Evolutionary conservation across 257 asterid genomes (phyloP).

Genomic region (Schizonepeta tenuifolia): DNA sequence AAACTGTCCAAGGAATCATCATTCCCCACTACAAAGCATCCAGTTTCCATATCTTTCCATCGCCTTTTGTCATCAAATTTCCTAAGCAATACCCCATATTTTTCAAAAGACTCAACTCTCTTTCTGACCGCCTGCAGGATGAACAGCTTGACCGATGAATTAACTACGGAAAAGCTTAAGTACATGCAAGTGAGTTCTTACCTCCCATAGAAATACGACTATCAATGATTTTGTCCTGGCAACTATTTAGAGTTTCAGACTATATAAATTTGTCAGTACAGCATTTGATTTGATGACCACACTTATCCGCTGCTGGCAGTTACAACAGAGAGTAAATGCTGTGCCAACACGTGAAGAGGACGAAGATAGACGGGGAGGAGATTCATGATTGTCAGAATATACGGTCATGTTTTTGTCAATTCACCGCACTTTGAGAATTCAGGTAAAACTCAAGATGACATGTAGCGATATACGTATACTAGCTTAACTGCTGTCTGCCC

Average conservation of each 20-base stretch:
- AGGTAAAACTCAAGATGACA: slow-evolving; percentile 37
- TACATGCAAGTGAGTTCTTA: slow-evolving; percentile 69
- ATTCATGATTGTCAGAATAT: slow-evolving; percentile 52
- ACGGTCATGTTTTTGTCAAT: slow-evolving; percentile 37
- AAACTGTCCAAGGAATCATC: slow-evolving; percentile 1
- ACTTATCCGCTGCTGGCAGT: slow-evolving; percentile 52
- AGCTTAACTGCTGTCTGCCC: background rate
- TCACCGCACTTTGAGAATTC: slow-evolving; percentile 49
- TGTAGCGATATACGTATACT: background rate
- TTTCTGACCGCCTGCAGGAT: slow-evolving; percentile 59
- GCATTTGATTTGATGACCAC: background rate
- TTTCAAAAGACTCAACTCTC: slow-evolving; percentile 32
- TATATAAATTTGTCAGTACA: background rate
- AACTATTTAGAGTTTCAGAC: background rate
- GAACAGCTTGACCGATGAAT: slow-evolving; percentile 82
- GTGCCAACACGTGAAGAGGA: slow-evolving; percentile 61
- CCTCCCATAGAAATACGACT: slow-evolving; percentile 1
- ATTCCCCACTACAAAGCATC: background rate
- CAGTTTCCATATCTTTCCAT: background rate
- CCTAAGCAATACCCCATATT: no score
- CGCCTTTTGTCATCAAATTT: background rate
- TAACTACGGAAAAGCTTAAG: slow-evolving; percentile 73
- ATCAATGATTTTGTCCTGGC: background rate
- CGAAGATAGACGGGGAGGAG: slow-evolving; percentile 62
- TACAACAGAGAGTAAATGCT: slow-evolving; percentile 71